Evolutionary conservation across 2,329 filamentous ascomycete species (phyloP).

Genomic region (Fusarium sp.): DNA sequence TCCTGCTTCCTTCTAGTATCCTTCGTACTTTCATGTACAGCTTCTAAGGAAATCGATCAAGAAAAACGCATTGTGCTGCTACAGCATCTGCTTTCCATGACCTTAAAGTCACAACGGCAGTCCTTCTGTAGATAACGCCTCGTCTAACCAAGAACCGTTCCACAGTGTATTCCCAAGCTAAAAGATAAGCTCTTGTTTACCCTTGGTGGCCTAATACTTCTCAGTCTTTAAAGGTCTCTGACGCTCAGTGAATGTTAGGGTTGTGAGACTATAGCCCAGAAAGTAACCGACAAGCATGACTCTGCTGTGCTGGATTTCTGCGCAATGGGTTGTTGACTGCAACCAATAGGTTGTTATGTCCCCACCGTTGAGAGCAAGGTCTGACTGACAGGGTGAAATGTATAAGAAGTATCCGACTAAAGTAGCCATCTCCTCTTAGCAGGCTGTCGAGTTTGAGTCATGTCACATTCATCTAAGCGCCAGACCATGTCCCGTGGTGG

Average conservation of each 20-base stretch:
- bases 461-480: background rate
- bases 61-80: no score
- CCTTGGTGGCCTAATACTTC: background rate
- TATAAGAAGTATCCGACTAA: accelerated
- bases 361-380: accelerated
- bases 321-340: background rate
- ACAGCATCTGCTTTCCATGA: background rate
- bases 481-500: conserved; percentile 14
- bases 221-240: background rate
- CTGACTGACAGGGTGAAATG: background rate
- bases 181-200: background rate
- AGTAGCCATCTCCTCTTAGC: background rate
- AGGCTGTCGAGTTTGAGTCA: accelerated
- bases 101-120: background rate
- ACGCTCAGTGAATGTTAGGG: background rate
- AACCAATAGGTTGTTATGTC: background rate
- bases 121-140: background rate
- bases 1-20: background rate
- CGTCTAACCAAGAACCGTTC: background rate
- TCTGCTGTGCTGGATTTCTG: background rate
- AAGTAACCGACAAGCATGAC: background rate
- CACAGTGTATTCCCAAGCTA: background rate
- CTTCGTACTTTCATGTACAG: no score
- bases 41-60: background rate
- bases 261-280: background rate